Percentiles rank a stretch among this genome's conserved stretches.
Conservation (phyloP, 352 stramenopile species). For the Globisporangium viniferum region DNA sequence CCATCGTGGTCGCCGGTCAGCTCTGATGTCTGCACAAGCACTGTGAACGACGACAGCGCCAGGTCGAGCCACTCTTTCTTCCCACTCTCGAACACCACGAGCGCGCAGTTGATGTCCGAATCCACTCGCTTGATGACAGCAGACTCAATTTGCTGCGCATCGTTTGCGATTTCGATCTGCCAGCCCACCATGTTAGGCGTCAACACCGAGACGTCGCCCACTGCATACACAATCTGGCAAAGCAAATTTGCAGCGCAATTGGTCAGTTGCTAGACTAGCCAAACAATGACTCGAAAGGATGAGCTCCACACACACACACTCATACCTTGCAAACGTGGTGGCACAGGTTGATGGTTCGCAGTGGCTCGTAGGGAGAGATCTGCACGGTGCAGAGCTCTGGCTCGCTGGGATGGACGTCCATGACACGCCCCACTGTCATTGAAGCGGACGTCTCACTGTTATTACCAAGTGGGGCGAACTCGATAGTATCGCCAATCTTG, state of each 20-base stretch:
- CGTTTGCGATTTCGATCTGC: constrained; percentile 39
- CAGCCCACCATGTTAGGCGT: constrained; percentile 36
- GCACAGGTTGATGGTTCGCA: constrained; percentile 31
- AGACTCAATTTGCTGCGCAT: constrained; percentile 19
- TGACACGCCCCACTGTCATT: constrained; percentile 25
- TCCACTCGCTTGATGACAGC: constrained; percentile 51
- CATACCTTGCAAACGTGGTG: constrained; percentile 34
- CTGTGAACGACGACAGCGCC: constrained; percentile 39
- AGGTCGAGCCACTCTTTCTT: constrained; percentile 58
- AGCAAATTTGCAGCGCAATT: not conserved
- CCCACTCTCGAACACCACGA: constrained; percentile 40
- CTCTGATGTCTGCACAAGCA: constrained; percentile 15
- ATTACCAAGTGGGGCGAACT: constrained; percentile 24
- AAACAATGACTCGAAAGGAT: not conserved
- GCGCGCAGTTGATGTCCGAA: constrained; percentile 47
- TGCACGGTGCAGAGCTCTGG: constrained; percentile 33
- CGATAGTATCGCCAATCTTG: constrained; percentile 46
- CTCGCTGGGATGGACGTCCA: constrained; percentile 25
- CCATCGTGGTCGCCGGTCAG: not conserved
- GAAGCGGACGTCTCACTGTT: not conserved
- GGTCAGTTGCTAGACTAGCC: not conserved
- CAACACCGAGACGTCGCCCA: constrained; percentile 32
- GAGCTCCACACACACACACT: not conserved
- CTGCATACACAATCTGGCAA: constrained; percentile 36
- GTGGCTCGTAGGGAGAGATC: constrained; percentile 38